phyloP scores from a whole-genome alignment of 495 filamentous ascomycete species.

The Penicillium arizonense region DNA sequence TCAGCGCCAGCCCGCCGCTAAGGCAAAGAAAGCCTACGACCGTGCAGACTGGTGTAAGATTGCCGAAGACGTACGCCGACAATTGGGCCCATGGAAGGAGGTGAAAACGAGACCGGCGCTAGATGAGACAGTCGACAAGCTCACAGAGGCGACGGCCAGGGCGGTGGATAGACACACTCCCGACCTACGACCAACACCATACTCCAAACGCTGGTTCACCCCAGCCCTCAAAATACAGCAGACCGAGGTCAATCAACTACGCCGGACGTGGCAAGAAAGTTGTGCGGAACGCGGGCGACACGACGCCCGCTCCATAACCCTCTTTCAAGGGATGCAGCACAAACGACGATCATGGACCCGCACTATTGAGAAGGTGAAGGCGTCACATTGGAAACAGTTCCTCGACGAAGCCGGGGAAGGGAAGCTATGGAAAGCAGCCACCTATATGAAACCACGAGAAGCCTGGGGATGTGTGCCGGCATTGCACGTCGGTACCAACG shows the following conservation, averaged over 20 bases:
- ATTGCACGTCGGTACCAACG: constrained; percentile 1
- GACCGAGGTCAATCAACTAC: constrained; percentile 14
- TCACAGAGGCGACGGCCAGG: constrained; percentile 10
- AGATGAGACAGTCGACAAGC: constrained; percentile 7
- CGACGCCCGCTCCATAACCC: background rate
- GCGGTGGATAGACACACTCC: constrained; percentile 6
- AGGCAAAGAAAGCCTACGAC: constrained; percentile 21
- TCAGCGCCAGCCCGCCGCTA: constrained; percentile 1
- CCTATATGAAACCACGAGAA: constrained; percentile 24
- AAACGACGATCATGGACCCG: constrained; percentile 13
- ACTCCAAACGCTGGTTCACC: constrained; percentile 25
- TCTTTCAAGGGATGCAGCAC: constrained; percentile 8
- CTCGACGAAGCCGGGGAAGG: constrained; percentile 17
- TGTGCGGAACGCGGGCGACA: constrained; percentile 7
- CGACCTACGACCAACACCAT: constrained; percentile 10
- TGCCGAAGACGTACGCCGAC: constrained; percentile 2
- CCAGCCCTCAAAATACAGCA: constrained; percentile 21
- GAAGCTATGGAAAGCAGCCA: constrained; percentile 20
- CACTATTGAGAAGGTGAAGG: constrained; percentile 8
- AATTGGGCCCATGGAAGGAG: constrained; percentile 8
- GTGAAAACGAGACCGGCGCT: constrained; percentile 12
- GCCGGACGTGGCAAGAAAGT: constrained; percentile 17
- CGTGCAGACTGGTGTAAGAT: constrained; percentile 21
- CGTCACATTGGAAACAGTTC: constrained; percentile 3
- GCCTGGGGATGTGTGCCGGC: constrained; percentile 14